Evolutionary conservation across 768 basidiomycete species (phyloP).

Genomic region (Phanerochaete carnosa): DNA sequence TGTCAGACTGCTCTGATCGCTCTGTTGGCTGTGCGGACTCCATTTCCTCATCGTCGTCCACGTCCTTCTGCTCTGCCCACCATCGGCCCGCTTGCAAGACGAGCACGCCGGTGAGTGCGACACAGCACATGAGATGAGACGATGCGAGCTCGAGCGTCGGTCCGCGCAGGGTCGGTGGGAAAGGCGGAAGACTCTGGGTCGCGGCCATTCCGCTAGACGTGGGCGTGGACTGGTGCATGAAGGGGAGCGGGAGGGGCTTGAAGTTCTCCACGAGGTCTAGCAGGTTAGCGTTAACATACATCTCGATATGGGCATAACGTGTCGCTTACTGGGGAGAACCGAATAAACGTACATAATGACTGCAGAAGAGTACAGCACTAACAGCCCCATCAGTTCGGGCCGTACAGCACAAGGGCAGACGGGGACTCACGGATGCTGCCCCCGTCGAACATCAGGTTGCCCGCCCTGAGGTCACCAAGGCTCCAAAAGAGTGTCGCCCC

Average conservation of each 20-base stretch:
- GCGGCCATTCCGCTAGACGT: background rate
- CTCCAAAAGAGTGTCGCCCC: constrained; percentile 73
- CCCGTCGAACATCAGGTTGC: constrained; percentile 89
- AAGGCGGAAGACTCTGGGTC: constrained; percentile 39
- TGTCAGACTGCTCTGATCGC: background rate
- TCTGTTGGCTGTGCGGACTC: background rate
- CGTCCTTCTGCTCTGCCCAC: constrained; percentile 79
- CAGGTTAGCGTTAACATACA: no score
- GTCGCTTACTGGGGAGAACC: constrained; percentile 74
- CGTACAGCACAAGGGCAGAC: background rate
- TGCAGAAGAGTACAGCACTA: constrained; percentile 77
- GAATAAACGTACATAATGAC: constrained; percentile 68
- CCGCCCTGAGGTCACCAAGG: constrained; percentile 70
- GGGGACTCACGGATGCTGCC: constrained; percentile 74
- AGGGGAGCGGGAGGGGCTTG: constrained; percentile 46
- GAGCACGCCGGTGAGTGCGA: constrained; percentile 83
- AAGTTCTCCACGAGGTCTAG: constrained; percentile 61
- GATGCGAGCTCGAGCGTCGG: constrained; percentile 79
- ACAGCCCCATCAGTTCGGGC: background rate
- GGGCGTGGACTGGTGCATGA: constrained; percentile 7
- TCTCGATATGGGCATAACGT: constrained; percentile 8
- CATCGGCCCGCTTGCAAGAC: constrained; percentile 79
- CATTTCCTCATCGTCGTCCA: constrained; percentile 45
- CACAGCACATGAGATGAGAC: constrained; percentile 81
- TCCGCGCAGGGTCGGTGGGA: constrained; percentile 59